Evolutionary conservation across 805 yeast species (phyloP).

Genomic region (Metschnikowia lochheadii): DNA sequence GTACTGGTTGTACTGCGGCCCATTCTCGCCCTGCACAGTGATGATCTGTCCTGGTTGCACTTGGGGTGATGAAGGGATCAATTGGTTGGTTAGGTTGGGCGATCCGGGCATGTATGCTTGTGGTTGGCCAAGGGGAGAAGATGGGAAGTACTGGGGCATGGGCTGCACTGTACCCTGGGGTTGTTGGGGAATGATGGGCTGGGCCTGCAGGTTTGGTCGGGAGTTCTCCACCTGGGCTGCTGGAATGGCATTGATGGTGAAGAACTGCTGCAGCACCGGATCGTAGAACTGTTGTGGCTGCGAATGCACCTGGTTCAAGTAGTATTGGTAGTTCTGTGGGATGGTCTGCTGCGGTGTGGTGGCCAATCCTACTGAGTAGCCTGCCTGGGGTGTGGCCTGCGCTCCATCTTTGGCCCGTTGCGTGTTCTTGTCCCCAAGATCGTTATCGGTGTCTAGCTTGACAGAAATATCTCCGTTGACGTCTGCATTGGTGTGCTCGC

Average conservation of each 20-base stretch:
- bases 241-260: slow-evolving; percentile 34
- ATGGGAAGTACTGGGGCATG: slow-evolving; percentile 36
- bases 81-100: slow-evolving; percentile 8
- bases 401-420: background rate
- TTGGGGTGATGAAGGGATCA: slow-evolving; percentile 6
- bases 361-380: slow-evolving; percentile 4
- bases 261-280: slow-evolving; percentile 42
- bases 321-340: slow-evolving; percentile 20
- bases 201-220: slow-evolving; percentile 19
- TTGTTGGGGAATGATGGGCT: background rate
- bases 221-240: slow-evolving; percentile 23
- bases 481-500: slow-evolving; percentile 15
- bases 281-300: slow-evolving; percentile 42
- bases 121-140: slow-evolving; percentile 26
- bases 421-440: background rate
- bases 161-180: slow-evolving; percentile 9
- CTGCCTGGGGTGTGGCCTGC: background rate
- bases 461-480: slow-evolving; percentile 10
- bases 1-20: slow-evolving; percentile 7
- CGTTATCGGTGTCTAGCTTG: background rate
- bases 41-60: slow-evolving; percentile 9
- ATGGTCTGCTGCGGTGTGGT: slow-evolving; percentile 16
- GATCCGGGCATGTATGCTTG: slow-evolving; percentile 9
- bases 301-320: slow-evolving; percentile 20
- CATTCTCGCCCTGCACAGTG: slow-evolving; percentile 6